Evolutionary conservation across 345 rosid species (phyloP).

Genomic region (Litchi chinensis): DNA sequence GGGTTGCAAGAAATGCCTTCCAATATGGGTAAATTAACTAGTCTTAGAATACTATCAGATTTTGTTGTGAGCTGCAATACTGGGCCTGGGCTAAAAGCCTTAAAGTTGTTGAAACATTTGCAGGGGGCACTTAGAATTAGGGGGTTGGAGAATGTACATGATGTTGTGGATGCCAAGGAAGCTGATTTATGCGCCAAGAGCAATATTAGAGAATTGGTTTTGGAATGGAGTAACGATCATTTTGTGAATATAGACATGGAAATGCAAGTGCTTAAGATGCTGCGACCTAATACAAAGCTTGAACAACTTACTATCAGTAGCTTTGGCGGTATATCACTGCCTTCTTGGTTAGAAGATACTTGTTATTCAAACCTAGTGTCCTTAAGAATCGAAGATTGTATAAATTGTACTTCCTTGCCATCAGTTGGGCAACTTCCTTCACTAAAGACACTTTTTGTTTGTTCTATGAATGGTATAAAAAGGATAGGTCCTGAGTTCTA

Average conservation of each 20-base stretch:
- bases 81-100: conserved; percentile 2
- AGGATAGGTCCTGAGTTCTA: conserved; percentile 16
- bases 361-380: conserved; percentile 26
- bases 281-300: conserved; percentile 45
- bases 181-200: conserved; percentile 35
- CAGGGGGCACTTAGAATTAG: not conserved
- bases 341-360: conserved; percentile 40
- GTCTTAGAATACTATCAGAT: not conserved
- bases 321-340: conserved; percentile 40
- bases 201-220: conserved; percentile 29
- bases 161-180: conserved; percentile 27
- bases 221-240: conserved; percentile 33
- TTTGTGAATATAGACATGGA: conserved; percentile 17
- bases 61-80: conserved; percentile 18
- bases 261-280: conserved; percentile 36
- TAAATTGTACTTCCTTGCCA: conserved; percentile 10
- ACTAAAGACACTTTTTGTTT: conserved; percentile 9
- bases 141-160: conserved; percentile 6
- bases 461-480: not conserved
- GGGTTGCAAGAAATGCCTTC: conserved; percentile 6
- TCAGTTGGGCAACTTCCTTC: conserved; percentile 8
- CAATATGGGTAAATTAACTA: not conserved
- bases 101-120: not conserved
- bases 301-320: conserved; percentile 29
- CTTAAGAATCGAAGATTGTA: conserved; percentile 34